Percentiles rank a stretch among this genome's conserved stretches.
Conservation (phyloP, 1,284 basidiomycete genomes). For the Chalciporus piperatoides region DNA sequence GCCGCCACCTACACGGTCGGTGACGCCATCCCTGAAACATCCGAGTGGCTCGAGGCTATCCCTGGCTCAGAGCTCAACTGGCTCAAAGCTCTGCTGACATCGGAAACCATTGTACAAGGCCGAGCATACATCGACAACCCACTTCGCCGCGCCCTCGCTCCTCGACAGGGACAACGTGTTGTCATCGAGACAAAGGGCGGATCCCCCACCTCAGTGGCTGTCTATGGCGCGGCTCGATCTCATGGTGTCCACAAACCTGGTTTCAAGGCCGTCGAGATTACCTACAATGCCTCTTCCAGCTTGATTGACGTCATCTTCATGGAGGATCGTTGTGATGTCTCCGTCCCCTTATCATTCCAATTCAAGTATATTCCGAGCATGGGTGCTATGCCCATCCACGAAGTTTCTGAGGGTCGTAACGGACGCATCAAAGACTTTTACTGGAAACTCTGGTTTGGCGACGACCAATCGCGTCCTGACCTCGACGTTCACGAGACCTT, state of each 20-base stretch:
- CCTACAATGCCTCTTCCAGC: conserved; percentile 51
- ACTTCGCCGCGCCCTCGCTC: conserved; percentile 81
- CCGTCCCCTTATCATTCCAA: conserved; percentile 79
- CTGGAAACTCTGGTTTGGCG: conserved; percentile 96
- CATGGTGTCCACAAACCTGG: conserved; percentile 66
- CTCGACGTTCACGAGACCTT: conserved; percentile 79
- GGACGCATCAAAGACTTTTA: conserved; percentile 93
- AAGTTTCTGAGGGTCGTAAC: conserved; percentile 83
- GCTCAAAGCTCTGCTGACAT: conserved; percentile 84
- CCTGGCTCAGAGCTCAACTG: conserved; percentile 81
- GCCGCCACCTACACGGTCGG: conserved; percentile 59
- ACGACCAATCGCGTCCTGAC: conserved; percentile 68
- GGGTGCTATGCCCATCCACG: conserved; percentile 93
- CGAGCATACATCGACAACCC: conserved; percentile 86
- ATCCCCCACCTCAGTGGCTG: conserved; percentile 51
- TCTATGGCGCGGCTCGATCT: conserved; percentile 81
- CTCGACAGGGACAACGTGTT: conserved; percentile 77
- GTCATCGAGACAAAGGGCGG: conserved; percentile 52
- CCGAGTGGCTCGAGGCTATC: conserved; percentile 82
- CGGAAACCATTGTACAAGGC: conserved; percentile 83
- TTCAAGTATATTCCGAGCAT: conserved; percentile 88
- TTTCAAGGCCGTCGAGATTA: conserved; percentile 85
- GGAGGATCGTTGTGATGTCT: conserved; percentile 78
- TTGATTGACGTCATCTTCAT: conserved; percentile 76
- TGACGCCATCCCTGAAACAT: conserved; percentile 51